phyloP scores from a whole-genome alignment of 345 rosid genomes.

The Noccaea bulbosa region DNA sequence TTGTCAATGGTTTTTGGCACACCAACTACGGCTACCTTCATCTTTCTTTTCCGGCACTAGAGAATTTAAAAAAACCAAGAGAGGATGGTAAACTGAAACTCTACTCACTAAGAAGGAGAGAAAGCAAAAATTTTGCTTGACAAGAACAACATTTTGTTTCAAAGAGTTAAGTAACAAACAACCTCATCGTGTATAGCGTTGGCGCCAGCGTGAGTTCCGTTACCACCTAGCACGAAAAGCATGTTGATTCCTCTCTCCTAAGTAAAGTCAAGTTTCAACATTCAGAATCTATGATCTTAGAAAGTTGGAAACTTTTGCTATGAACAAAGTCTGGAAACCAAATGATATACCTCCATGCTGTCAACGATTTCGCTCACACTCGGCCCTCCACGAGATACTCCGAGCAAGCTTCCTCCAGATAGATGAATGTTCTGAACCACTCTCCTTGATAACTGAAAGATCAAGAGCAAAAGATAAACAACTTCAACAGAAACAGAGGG shows the following conservation, averaged over 20 bases:
- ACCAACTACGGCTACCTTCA: slow-evolving; percentile 91
- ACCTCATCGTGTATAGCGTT: slow-evolving; percentile 98
- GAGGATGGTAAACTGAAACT: neutral
- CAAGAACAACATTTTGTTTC: slow-evolving; percentile 12
- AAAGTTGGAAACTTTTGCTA: neutral
- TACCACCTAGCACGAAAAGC: slow-evolving; percentile 97
- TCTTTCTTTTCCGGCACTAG: slow-evolving; percentile 76
- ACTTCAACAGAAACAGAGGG: neutral
- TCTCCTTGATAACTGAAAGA: slow-evolving; percentile 78
- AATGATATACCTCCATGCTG: slow-evolving; percentile 67
- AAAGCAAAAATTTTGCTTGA: neutral
- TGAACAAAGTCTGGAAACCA: neutral
- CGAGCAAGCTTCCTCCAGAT: slow-evolving; percentile 97
- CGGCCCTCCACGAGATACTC: slow-evolving; percentile 76
- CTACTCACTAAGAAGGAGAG: neutral
- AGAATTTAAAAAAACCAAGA: slow-evolving; percentile 19
- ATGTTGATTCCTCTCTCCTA: slow-evolving; percentile 98
- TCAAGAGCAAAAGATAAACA: slow-evolving; percentile 8
- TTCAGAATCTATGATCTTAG: slow-evolving; percentile 6
- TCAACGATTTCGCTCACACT: slow-evolving; percentile 71
- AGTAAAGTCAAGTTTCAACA: neutral
- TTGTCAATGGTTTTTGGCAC: slow-evolving; percentile 98
- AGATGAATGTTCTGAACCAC: slow-evolving; percentile 97
- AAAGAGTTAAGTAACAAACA: slow-evolving; percentile 2
- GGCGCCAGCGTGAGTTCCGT: slow-evolving; percentile 99